A percentile compares a stretch with the other conserved stretches of the same genome.
Conservation (phyloP, 164 flowering plant genomes). For the Litsea cubeba region DNA sequence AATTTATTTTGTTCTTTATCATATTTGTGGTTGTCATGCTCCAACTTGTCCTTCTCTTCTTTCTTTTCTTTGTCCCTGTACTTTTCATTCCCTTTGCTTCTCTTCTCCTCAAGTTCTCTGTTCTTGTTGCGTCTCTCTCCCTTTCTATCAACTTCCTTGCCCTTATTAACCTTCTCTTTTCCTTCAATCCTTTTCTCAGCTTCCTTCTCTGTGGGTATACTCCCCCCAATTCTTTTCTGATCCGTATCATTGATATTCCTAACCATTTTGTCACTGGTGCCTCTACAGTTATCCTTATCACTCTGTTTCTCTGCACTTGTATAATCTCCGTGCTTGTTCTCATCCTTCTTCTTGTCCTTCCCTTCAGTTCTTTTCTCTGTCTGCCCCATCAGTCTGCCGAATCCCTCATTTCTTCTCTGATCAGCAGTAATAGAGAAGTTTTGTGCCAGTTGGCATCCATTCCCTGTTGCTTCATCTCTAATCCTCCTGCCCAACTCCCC, state of each 20-base stretch:
- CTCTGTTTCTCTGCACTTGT: constrained; percentile 23
- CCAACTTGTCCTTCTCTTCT: constrained; percentile 37
- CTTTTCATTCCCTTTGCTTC: constrained; percentile 33
- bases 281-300: constrained; percentile 17
- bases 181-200: constrained; percentile 18
- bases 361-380: constrained; percentile 17
- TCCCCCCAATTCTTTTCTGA: constrained; percentile 26
- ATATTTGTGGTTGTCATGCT: constrained; percentile 23
- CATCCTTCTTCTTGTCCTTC: constrained; percentile 26
- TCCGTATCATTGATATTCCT: constrained; percentile 20
- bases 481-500: constrained; percentile 42
- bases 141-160: constrained; percentile 28
- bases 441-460: constrained; percentile 33
- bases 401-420: constrained; percentile 32
- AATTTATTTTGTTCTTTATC: constrained; percentile 25
- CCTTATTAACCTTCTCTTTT: constrained; percentile 29
- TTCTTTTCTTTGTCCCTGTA: constrained; percentile 39
- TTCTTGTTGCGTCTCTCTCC: constrained; percentile 23
- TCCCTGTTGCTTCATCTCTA: constrained; percentile 21
- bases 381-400: constrained; percentile 23
- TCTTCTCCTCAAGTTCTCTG: constrained; percentile 29
- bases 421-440: constrained; percentile 20
- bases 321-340: constrained; percentile 24
- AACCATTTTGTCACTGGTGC: constrained; percentile 15
- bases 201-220: constrained; percentile 18